Conservation (phyloP, 192 early-diverging fungal genomes). For the Backusella sp. region DNA sequence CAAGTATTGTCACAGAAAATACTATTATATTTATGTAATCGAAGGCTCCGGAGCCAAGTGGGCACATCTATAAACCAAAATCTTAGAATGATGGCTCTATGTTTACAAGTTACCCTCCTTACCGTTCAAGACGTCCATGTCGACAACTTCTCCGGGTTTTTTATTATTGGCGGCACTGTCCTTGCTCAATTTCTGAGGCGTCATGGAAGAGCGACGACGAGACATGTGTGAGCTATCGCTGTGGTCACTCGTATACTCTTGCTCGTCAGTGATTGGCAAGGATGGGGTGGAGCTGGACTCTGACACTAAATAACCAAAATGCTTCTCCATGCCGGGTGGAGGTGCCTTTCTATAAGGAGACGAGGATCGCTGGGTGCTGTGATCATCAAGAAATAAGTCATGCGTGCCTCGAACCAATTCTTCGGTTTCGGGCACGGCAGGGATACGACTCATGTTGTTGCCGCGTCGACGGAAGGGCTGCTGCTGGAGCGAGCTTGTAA, state of each 20-base stretch:
- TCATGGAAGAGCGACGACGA: slow-evolving; percentile 4
- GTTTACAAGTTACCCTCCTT: slow-evolving; percentile 20
- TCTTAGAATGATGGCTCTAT: not conserved
- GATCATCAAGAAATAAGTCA: not conserved
- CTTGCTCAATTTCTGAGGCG: slow-evolving; percentile 25
- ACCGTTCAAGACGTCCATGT: slow-evolving; percentile 75
- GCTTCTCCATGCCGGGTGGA: slow-evolving; percentile 11
- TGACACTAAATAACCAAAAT: slow-evolving; percentile 14
- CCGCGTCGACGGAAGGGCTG: slow-evolving; percentile 1
- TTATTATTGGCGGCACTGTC: slow-evolving; percentile 46
- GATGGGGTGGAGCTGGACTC: not conserved
- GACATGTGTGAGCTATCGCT: slow-evolving; percentile 24
- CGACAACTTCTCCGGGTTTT: slow-evolving; percentile 70
- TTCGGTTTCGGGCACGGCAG: slow-evolving; percentile 9
- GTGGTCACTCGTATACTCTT: slow-evolving; percentile 34
- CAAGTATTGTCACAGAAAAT: slow-evolving; percentile 87
- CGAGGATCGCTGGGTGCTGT: not conserved
- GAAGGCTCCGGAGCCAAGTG: slow-evolving; percentile 86
- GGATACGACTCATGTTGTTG: slow-evolving; percentile 1
- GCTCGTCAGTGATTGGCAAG: not conserved
- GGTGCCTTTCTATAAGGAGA: not conserved
- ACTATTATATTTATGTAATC: slow-evolving; percentile 94
- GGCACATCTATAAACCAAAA: slow-evolving; percentile 69
- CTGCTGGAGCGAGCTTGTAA: slow-evolving; percentile 12
- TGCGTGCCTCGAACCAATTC: not conserved